Base-by-base conservation (phyloP, 2,329 filamentous ascomycete species). In the Bipolaris gigantea region DNA sequence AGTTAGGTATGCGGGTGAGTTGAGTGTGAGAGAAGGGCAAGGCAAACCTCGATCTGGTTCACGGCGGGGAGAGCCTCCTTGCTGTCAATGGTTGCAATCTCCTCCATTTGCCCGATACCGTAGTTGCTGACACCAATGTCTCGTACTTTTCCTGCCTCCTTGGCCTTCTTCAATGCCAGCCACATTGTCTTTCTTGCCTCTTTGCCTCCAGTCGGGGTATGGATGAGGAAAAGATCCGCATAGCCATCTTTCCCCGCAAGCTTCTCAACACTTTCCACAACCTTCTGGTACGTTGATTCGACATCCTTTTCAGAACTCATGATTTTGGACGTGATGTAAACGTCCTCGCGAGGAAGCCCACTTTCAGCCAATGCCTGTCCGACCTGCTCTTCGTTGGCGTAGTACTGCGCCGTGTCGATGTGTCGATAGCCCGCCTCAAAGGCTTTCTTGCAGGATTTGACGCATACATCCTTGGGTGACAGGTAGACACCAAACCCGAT, bases 81-180 rank as follows among this genome's bases (percentile, higher is more conserved):
- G n/a, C 86, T 86, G 70, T 54, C 46, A 21, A 84, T 87, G 25
- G 73, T 70, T 71, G 84, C 86, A 77, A 90, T 79, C 72, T 88
- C 85, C 66, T 90, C 83, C 21, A 91, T 82, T 66, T 89, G 85
- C 39, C 81, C 79, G 43, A 86, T 81, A 2, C 86, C 85, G 63
- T 83, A 91, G 66, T 91, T 91, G 70, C 86, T 89, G 48, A 90
- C 87, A 0, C 89, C 88, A 63, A 91, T 89, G 34, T 80, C 81
- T 72, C 80, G 84, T 38, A 83, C 80, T 60, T 79, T 83, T 5
- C 86, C 87, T 59, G 85, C 81, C 13, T 78, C 75, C 55, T 84
- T 76, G 36, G 88, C 71, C 67, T 76, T 82, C 74, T 90, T 87
- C 63, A 91, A 73, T 1, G 85, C 86, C 55, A 78, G 75, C 87